Evolutionary conservation across 2,329 filamentous ascomycete genomes (phyloP).

Genomic region (Drechslerella dactyloides): DNA sequence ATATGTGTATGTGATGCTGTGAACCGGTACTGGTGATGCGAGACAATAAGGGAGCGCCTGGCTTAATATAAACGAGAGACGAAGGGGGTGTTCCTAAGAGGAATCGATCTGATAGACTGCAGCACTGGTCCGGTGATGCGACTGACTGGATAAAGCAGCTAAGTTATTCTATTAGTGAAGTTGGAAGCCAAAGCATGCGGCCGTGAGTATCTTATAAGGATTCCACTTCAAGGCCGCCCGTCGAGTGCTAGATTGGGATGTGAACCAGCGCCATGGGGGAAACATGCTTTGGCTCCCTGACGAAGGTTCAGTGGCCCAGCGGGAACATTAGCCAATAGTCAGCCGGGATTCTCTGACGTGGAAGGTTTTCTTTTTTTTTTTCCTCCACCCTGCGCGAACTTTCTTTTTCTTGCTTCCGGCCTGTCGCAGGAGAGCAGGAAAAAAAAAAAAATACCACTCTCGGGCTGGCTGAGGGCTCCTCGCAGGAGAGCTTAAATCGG

Average conservation of each 20-base stretch:
- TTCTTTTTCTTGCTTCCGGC: constrained; percentile 13
- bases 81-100: background rate
- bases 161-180: background rate
- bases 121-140: constrained; percentile 37
- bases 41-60: constrained; percentile 36
- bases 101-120: no score
- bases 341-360: constrained; percentile 24
- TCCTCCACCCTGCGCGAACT: no score
- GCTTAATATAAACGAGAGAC: constrained; percentile 47
- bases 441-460: constrained; percentile 19
- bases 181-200: background rate
- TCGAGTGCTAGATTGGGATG: constrained; percentile 31
- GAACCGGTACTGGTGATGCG: constrained; percentile 13
- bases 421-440: constrained; percentile 20
- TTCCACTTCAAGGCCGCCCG: constrained; percentile 13
- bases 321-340: constrained; percentile 49
- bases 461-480: constrained; percentile 16
- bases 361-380: constrained; percentile 31
- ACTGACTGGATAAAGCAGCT: background rate
- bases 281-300: constrained; percentile 47
- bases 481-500: constrained; percentile 42
- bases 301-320: constrained; percentile 37
- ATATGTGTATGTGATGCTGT: background rate
- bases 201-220: constrained; percentile 24
- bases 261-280: constrained; percentile 37